phyloP scores from a whole-genome alignment of 75 land plant species.

The Isoetes taiwanensis region DNA sequence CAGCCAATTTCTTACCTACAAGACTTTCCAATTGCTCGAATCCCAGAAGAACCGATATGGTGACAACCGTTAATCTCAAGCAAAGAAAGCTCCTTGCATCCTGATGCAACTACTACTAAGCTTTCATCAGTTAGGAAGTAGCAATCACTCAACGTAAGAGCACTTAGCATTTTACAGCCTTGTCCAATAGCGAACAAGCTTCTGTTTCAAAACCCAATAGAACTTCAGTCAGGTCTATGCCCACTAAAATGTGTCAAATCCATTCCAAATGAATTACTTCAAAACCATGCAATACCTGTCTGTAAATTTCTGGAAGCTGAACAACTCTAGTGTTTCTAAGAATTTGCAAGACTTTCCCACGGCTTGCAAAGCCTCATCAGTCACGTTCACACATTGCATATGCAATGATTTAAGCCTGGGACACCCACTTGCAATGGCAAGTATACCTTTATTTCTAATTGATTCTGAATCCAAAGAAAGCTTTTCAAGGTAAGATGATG shows the following conservation, averaged over 20 bases:
- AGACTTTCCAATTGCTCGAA: conserved; percentile 58
- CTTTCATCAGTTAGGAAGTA: conserved; percentile 58
- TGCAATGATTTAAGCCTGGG: conserved; percentile 39
- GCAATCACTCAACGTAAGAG: conserved; percentile 68
- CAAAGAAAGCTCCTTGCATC: conserved; percentile 48
- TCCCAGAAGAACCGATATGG: conserved; percentile 55
- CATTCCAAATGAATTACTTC: not conserved
- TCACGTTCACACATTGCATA: conserved; percentile 54
- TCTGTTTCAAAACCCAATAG: conserved; percentile 19
- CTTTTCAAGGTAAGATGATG: conserved; percentile 40
- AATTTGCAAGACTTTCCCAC: conserved; percentile 47
- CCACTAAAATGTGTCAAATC: not conserved
- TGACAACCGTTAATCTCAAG: conserved; percentile 82
- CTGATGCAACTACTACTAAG: conserved; percentile 55
- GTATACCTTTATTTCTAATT: conserved; percentile 40
- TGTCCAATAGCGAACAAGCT: conserved; percentile 58
- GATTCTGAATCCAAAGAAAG: conserved; percentile 58
- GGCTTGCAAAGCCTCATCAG: conserved; percentile 58
- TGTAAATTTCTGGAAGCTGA: conserved; percentile 69
- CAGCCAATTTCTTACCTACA: conserved; percentile 75
- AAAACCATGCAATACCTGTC: conserved; percentile 41
- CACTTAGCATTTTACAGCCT: conserved; percentile 65
- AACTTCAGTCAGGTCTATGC: not conserved
- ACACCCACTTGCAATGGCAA: conserved; percentile 63
- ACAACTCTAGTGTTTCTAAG: conserved; percentile 49